Conservation (phyloP, 345 rosid genomes). For the Hypericum androsaemum region DNA sequence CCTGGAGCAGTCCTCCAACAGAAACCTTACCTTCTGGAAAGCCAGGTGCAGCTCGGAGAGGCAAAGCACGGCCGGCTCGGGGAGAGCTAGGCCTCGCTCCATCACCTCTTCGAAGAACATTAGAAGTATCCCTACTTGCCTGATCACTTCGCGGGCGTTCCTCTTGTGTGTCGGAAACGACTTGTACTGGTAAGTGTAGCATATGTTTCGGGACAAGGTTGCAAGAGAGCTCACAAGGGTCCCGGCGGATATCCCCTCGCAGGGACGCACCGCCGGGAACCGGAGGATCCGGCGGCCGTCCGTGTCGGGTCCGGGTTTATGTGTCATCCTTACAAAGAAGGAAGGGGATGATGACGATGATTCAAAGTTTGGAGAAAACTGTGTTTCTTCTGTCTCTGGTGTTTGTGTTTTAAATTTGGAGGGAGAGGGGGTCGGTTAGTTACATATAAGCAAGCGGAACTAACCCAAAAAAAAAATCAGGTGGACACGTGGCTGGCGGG, state of each 20-base stretch:
- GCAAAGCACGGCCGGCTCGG: slow-evolving; percentile 30
- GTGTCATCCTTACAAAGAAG: slow-evolving; percentile 29
- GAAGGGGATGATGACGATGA: no score
- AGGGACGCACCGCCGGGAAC: slow-evolving; percentile 71
- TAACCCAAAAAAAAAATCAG: neutral
- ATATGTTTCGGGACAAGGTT: slow-evolving; percentile 32
- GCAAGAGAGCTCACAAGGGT: slow-evolving; percentile 52
- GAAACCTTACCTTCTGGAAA: slow-evolving; percentile 57
- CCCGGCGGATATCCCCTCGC: slow-evolving; percentile 36
- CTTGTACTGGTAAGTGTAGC: slow-evolving; percentile 23
- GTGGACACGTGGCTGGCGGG: slow-evolving; percentile 31
- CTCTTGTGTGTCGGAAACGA: slow-evolving; percentile 45
- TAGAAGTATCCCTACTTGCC: slow-evolving; percentile 42
- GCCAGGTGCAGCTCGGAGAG: slow-evolving; percentile 61
- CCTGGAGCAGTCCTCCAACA: slow-evolving; percentile 60
- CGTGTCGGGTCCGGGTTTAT: slow-evolving; percentile 10
- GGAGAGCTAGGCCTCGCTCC: slow-evolving; percentile 19
- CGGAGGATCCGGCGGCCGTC: slow-evolving; percentile 50
- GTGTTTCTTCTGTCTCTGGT: neutral
- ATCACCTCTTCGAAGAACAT: slow-evolving; percentile 52
- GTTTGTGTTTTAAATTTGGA: neutral
- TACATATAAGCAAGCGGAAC: slow-evolving; percentile 1
- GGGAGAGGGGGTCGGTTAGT: neutral
- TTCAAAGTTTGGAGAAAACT: no score
- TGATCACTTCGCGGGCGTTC: slow-evolving; percentile 35